Evolutionary conservation across 2,329 filamentous ascomycete genomes (phyloP), one percentile per base, ranked within the genome.

Genomic region (Xylariaceae sp.): DNA sequence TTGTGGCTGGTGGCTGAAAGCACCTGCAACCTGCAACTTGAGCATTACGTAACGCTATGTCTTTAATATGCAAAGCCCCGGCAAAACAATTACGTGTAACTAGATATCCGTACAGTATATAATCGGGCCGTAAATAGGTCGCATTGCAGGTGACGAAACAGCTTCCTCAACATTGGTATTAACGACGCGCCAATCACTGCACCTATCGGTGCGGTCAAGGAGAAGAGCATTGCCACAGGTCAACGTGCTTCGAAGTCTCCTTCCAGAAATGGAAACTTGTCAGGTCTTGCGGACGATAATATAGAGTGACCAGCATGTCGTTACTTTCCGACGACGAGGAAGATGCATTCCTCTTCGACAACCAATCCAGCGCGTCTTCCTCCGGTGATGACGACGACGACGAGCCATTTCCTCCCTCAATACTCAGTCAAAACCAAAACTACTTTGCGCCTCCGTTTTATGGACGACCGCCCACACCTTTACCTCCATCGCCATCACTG

Each of bases 391-490:
- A 55, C 54, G 58, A 50, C 60, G 67, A 70, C 51, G 67, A 72
- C 30, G 68, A 70, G 47, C 62, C 65, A n/a, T 73, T 74, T 6
- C 75, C 75, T 3, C 78, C 77, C 9, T 78, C 74, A 13, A 78
- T 77, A 9, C 72, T 78, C 17, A 78, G 77, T 53, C 80, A 80
- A 60, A 82, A 83, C 74, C 80, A 80, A 60, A 82, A 83, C 74
- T 80, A 81, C 72, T 85, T 85, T 64, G 82, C 82, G 53, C 94
- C 94, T 30, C 94, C 94, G 13, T 97, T 97, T 79, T 99, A 99
- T 79, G 95, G 95, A 65, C 86, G 93, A 2, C 94, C 94, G n/a
- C 94, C 94, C 0, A 97, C 92, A 1, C 93, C 94, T 2, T 80
- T 97, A 0, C 94, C 94, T 0, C 93, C 93, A 0, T 96, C 92